Conservation (phyloP, 129 eudicot genomes). For the Flaveria sonorensis region DNA sequence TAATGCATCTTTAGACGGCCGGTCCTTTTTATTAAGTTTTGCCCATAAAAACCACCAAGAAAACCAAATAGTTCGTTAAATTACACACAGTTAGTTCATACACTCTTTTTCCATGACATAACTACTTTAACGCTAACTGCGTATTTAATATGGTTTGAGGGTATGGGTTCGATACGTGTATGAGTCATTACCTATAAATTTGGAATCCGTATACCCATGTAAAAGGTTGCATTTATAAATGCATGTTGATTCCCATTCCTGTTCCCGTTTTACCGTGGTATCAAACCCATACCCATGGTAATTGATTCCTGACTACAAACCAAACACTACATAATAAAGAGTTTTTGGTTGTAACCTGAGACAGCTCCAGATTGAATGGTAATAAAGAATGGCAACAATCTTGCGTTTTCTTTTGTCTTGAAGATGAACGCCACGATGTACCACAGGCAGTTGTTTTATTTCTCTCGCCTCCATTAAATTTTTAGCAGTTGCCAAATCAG, state of each 20-base stretch:
- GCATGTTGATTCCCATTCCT: background rate
- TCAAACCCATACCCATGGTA: constrained; percentile 8
- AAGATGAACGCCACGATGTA: constrained; percentile 57
- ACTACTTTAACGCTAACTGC: background rate
- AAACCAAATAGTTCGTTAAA: background rate
- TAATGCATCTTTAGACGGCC: background rate
- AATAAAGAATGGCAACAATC: constrained; percentile 62
- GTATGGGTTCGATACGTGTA: background rate
- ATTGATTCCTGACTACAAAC: constrained; percentile 9
- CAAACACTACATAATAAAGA: constrained; percentile 41
- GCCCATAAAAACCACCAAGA: background rate
- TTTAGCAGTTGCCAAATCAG: constrained; percentile 85
- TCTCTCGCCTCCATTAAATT: constrained; percentile 95
- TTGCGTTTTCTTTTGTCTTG: constrained; percentile 65
- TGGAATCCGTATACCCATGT: background rate
- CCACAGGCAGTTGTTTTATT: constrained; percentile 86
- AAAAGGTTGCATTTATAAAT: background rate
- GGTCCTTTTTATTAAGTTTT: background rate
- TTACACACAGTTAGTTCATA: background rate
- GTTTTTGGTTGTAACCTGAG: constrained; percentile 59
- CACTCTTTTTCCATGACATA: background rate
- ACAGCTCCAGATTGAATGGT: constrained; percentile 66
- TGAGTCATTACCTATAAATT: background rate
- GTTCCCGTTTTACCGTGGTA: background rate
- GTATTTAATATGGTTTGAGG: background rate